Evolutionary conservation across 1,284 basidiomycete genomes (phyloP).

Genomic region (Ganoderma sinense): DNA sequence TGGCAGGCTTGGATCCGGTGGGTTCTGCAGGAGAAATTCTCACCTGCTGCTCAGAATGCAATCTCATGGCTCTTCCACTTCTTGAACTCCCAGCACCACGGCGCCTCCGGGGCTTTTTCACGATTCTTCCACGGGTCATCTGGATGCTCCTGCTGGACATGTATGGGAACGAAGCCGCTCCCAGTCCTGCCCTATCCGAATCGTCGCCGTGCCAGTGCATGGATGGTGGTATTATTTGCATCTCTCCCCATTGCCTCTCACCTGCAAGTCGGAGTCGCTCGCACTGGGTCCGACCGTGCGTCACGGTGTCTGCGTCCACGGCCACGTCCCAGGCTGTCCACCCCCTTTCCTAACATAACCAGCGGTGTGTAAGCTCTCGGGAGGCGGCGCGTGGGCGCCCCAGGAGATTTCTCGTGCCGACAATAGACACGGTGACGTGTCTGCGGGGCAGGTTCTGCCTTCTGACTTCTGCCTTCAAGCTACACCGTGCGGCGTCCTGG

Average conservation of each 20-base stretch:
- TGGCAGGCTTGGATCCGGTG: neutral
- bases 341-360: too few species aligned
- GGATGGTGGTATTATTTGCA: too few species aligned
- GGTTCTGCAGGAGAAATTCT: neutral
- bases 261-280: too few species aligned
- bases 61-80: neutral
- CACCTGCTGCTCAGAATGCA: neutral
- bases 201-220: neutral
- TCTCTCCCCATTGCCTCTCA: too few species aligned
- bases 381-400: too few species aligned
- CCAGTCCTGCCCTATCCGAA: neutral
- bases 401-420: neutral
- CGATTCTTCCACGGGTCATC: neutral
- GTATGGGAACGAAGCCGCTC: neutral
- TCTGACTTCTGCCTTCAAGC: constrained; percentile 4
- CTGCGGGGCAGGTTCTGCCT: neutral
- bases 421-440: neutral
- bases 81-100: too few species aligned
- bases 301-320: neutral
- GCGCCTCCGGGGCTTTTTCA: neutral
- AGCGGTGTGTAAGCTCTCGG: too few species aligned
- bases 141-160: neutral
- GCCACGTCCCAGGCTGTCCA: neutral
- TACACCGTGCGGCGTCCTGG: neutral
- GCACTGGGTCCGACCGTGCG: neutral